phyloP scores from a whole-genome alignment of 768 basidiomycete species.

The Plicaturopsis crispa region DNA sequence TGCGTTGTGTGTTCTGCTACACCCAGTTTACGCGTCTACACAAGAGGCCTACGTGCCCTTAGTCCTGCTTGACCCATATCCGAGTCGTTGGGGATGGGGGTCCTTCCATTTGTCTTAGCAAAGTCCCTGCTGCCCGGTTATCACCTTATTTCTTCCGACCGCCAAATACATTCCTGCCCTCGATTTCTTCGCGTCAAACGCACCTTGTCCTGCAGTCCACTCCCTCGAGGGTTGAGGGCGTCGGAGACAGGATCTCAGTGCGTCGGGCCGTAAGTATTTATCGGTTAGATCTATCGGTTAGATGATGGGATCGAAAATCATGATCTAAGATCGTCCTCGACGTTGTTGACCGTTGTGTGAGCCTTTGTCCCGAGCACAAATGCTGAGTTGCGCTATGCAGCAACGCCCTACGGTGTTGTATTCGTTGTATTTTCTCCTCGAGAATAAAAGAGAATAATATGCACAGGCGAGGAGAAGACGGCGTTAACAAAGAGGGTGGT shows the following conservation, averaged over 20 bases:
- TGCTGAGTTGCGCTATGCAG: neutral
- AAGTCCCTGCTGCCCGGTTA: neutral
- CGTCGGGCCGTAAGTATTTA: too few relatives aligned
- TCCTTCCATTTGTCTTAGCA: neutral
- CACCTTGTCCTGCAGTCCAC: neutral
- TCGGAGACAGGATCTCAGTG: too few relatives aligned
- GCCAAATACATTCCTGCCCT: neutral
- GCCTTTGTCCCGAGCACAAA: neutral
- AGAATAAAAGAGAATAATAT: neutral
- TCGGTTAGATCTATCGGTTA: conserved; percentile 2
- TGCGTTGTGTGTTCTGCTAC: too few relatives aligned
- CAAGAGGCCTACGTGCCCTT: too few relatives aligned
- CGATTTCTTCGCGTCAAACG: neutral
- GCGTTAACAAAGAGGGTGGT: too few relatives aligned
- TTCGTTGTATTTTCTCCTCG: neutral
- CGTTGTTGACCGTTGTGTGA: too few relatives aligned
- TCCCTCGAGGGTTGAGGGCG: neutral
- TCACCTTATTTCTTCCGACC: neutral
- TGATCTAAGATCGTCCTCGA: neutral
- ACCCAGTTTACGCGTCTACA: too few relatives aligned
- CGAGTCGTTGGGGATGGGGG: too few relatives aligned
- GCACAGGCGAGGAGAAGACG: neutral
- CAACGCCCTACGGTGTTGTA: neutral
- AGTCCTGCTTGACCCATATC: too few relatives aligned
- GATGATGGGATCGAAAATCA: conserved; percentile 1